Evolutionary conservation across 1,139 yeast genomes (phyloP).

Genomic region (Lodderomyces elongisporus): DNA sequence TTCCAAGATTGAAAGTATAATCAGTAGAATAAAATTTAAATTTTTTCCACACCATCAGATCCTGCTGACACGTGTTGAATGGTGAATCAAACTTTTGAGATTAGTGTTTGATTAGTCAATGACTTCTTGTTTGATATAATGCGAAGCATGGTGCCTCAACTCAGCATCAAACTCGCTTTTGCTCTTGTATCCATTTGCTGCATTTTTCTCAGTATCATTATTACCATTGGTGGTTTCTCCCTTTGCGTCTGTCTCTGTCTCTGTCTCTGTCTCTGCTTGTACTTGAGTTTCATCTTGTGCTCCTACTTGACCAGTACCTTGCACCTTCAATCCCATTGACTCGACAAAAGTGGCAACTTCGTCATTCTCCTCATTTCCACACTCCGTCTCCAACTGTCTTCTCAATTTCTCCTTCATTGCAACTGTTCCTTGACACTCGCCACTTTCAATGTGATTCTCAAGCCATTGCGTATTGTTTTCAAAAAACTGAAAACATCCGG

Average conservation of each 20-base stretch:
- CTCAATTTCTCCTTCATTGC: conserved; percentile 6
- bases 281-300: not conserved
- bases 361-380: not conserved
- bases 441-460: conserved; percentile 44
- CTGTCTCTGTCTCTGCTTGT: not conserved
- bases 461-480: conserved; percentile 47
- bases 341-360: no score
- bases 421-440: conserved; percentile 42
- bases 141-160: not conserved
- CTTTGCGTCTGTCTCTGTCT: no score
- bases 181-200: no score
- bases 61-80: no score
- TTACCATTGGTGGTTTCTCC: no score
- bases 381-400: not conserved
- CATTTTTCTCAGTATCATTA: no score
- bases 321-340: no score
- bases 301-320: not conserved
- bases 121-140: not conserved
- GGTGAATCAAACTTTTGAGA: no score
- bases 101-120: not conserved
- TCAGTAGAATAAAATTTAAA: no score
- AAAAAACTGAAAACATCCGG: conserved; percentile 51
- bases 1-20: no score
- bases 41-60: no score
- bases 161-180: not conserved